Evolutionary conservation across 805 yeast species (phyloP), one percentile per base, ranked within the genome.

Genomic region (Metschnikowia matae): DNA sequence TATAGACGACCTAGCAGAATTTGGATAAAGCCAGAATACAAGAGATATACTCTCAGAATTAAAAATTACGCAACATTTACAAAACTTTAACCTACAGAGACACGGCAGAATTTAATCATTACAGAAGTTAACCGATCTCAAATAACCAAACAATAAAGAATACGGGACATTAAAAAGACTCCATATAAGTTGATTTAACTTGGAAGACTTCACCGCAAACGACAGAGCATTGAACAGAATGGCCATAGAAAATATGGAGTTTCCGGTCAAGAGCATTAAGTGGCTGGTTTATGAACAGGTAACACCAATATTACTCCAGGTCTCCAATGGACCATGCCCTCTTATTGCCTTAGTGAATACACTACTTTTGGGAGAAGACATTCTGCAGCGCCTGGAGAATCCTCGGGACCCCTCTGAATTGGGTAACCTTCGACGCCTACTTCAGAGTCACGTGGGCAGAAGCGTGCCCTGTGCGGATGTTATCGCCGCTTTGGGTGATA

Each of bases 321-420:
- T 88, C 54, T 73, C 69, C 44, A 89, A 89, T 61, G 97, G 97
- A 0, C 96, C 97, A 0, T 90, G 96, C 62, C 95, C 96, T 1
- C 66, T 91, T 36, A 77, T 91, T 13, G 91, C 96, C 0, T 68
- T 91, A 38, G 76, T 82, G 44, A 91, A 91, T 62, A 79, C 89
- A 0, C 63, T 91, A 14, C 63, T 89, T 6, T 65, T 90, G 17
- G 69, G 81, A 3, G 58, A 64, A 44, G 82, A 77, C 50, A 49
- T 67, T 10, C 40, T 5, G 26, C 46, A 44, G 31, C 40, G 46
- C 13, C 36, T 39, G 46, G 33, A 46, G 21, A n/a, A 11, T 41
- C 37, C 33, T 20, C 21, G 35, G 40, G 23, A 35, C 14, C 14
- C 33, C 17, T 15, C 32, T n/a, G 40, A 18, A 17, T 23, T 23